Evolutionary conservation across 106 monocot species (phyloP).

Genomic region (Platanthera guangdongensis): DNA sequence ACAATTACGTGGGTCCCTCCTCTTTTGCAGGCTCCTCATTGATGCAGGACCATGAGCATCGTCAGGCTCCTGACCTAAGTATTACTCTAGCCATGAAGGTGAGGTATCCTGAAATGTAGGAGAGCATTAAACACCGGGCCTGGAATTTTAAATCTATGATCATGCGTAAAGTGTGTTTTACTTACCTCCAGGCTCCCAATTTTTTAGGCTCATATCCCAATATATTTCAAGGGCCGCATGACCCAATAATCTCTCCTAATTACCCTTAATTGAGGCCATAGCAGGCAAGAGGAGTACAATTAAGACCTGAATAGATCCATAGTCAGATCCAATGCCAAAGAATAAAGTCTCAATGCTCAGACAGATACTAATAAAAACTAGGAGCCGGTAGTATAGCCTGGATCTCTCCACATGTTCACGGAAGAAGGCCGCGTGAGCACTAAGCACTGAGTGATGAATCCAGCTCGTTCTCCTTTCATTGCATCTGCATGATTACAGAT

Average conservation of each 20-base stretch:
- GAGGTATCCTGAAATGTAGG: slow-evolving; percentile 1
- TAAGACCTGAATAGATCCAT: slow-evolving; percentile 26
- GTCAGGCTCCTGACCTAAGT: no score
- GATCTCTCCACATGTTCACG: slow-evolving; percentile 28
- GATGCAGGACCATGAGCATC: no score
- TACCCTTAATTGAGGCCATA: no score
- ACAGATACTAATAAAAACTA: slow-evolving; percentile 13
- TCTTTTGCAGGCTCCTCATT: no score
- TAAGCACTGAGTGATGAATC: slow-evolving; percentile 18
- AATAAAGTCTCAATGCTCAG: slow-evolving; percentile 25
- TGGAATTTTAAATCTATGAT: slow-evolving; percentile 6
- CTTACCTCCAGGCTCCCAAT: no score
- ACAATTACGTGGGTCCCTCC: no score
- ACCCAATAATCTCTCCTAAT: no score
- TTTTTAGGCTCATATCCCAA: no score
- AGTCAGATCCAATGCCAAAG: slow-evolving; percentile 16
- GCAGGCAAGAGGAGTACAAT: no score
- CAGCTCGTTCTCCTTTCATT: slow-evolving; percentile 20
- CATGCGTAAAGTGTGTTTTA: no score
- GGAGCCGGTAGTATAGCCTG: slow-evolving; percentile 33
- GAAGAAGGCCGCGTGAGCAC: slow-evolving; percentile 24
- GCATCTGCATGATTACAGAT: no score
- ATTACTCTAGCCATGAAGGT: slow-evolving; percentile 22
- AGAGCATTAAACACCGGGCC: slow-evolving; percentile 9
- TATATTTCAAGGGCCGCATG: no score